phyloP scores from a whole-genome alignment of 306 rosid genomes.

The Quercus mongolica region DNA sequence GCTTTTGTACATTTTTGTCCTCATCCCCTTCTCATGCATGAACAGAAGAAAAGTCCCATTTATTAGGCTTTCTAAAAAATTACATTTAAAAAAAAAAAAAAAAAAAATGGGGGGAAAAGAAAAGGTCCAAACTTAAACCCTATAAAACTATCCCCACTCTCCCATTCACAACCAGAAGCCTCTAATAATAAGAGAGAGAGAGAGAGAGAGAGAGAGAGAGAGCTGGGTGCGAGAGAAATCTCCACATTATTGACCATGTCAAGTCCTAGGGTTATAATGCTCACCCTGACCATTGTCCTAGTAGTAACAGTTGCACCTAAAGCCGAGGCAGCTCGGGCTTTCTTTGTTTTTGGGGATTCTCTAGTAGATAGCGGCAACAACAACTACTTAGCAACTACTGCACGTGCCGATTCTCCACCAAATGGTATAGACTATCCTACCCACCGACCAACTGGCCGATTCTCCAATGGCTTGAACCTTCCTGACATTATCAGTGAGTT shows the following conservation, averaged over 20 bases:
- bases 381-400: slow-evolving; percentile 47
- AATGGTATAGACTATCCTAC: slow-evolving; percentile 57
- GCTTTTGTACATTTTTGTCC: not conserved
- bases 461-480: slow-evolving; percentile 64
- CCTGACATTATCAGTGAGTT: slow-evolving; percentile 47
- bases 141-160: not conserved
- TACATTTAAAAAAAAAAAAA: not conserved
- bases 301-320: not conserved
- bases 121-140: not conserved
- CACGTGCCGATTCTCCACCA: slow-evolving; percentile 55
- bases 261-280: not conserved
- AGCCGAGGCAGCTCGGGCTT: slow-evolving; percentile 35
- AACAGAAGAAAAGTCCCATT: not conserved
- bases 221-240: not conserved
- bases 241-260: not conserved
- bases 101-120: not conserved
- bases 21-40: not conserved
- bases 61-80: not conserved
- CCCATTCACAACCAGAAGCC: not conserved
- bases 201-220: no score
- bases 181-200: no score
- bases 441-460: slow-evolving; percentile 57
- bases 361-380: slow-evolving; percentile 59
- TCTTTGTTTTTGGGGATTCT: slow-evolving; percentile 57
- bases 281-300: not conserved